Base-by-base conservation (phyloP, 1,284 basidiomycete species). In the Volvariella volvacea region DNA sequence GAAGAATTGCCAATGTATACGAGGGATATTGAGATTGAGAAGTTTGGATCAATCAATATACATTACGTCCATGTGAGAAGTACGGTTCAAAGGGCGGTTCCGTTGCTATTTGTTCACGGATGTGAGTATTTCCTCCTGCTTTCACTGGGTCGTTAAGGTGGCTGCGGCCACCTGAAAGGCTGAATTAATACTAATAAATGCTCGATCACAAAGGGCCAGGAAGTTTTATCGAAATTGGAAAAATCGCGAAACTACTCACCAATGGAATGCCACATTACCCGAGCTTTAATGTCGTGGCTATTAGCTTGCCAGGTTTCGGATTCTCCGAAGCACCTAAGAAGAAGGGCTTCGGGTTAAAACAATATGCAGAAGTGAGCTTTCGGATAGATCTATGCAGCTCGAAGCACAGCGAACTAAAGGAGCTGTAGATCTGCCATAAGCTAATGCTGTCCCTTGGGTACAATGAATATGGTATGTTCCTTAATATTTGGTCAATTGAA, bases 241-340 rank as follows among this genome's bases (percentile, higher is more conserved):
- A 77, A 57, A 56, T 80, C 0, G 57, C 80, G 0, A 76, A 80
- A 0, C 51, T 78, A 1, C 59, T 82, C 44, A 64, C 64, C 0
- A 54, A 61, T 1, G 56, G 62, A 0, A 65, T 66, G 0, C 39
- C 63, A 3, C 65, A 72, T 3, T 62, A 72, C 36, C 77, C 78
- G 1, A 73, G 67, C 44, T 82, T 83, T 52, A 76, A 82, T 50
- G 74, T 80, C 16, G 74, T 80, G 0, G 70, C 72, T 0, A 50
- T 70, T 3, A 73, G 74, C 52, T 51, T 80, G n/a, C 78, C 79
- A 3, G 73, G 73, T 0, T 81, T 57, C 53, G 75, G 76, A 0
- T 78, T 77, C 54, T 78, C 76, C 0, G 68, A 76, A 32, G 72
- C 58, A 1, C 61, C 64, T 0, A 59, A 45, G 16, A 62, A 62